These are phyloP conservation scores for Rhizoclosmatium globosum DNA, from an alignment of 192 early-diverging fungal species.

Conservation along the genomic window DNA sequence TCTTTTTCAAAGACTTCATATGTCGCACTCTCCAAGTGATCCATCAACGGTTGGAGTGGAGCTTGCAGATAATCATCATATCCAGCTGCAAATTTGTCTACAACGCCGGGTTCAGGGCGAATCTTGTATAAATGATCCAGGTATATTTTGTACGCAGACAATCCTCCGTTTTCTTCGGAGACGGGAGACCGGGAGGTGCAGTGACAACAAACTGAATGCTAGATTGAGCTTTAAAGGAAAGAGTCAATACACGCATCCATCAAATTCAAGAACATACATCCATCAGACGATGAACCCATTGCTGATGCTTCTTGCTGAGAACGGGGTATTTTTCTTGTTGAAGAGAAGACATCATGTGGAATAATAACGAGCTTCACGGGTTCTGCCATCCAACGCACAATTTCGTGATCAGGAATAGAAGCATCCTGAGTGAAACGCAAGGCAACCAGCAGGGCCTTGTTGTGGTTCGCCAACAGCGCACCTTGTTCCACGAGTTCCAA, in stretches of 20 bases:
- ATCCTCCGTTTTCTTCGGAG: constrained; percentile 50
- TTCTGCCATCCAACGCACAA: constrained; percentile 85
- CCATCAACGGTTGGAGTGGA: constrained; percentile 84
- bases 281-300: constrained; percentile 64
- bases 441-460: constrained; percentile 69
- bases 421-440: constrained; percentile 3
- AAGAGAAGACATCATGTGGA: constrained; percentile 74
- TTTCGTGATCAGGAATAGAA: neutral
- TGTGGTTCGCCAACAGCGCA: constrained; percentile 78
- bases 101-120: constrained; percentile 62
- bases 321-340: constrained; percentile 89
- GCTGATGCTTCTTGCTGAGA: constrained; percentile 80
- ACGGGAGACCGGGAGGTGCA: constrained; percentile 25
- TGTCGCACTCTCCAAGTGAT: constrained; percentile 91
- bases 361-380: constrained; percentile 83
- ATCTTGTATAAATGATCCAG: constrained; percentile 75
- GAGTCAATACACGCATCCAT: too few relatives aligned
- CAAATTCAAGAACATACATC: too few relatives aligned
- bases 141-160: constrained; percentile 78
- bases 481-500: constrained; percentile 84
- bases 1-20: constrained; percentile 98
- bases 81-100: constrained; percentile 80
- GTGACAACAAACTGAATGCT: constrained; percentile 53
- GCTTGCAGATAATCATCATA: constrained; percentile 93
- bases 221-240: constrained; percentile 65